A percentile compares a stretch with the other conserved stretches of the same genome.
Conservation (phyloP, 306 rosid genomes). For the Begonia masoniana region DNA sequence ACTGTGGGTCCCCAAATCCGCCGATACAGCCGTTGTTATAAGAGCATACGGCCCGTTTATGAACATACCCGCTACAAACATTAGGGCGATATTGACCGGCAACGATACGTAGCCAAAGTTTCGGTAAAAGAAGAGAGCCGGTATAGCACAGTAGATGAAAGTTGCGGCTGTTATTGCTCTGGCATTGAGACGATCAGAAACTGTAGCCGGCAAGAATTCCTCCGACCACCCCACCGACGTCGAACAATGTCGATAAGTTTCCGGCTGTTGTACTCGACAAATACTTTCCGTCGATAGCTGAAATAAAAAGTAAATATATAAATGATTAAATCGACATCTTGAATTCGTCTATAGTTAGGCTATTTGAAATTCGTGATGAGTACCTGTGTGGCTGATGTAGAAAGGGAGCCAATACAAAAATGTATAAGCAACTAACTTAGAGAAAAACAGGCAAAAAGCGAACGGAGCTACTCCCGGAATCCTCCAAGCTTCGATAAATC, state of each 20-base stretch:
- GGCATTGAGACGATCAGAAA: constrained; percentile 60
- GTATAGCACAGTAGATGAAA: constrained; percentile 92
- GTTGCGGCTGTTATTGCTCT: constrained; percentile 89
- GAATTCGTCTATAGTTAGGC: too few relatives aligned
- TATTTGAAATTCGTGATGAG: too few relatives aligned
- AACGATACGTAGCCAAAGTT: constrained; percentile 62
- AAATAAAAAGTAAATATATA: constrained; percentile 10
- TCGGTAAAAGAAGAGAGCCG: constrained; percentile 69
- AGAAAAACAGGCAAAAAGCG: constrained; percentile 73
- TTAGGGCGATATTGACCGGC: constrained; percentile 30
- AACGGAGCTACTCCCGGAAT: constrained; percentile 95
- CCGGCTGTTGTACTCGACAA: constrained; percentile 65
- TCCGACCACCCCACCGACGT: constrained; percentile 82
- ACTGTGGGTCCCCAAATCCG: constrained; percentile 84
- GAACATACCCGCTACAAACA: constrained; percentile 77
- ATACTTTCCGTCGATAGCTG: constrained; percentile 76
- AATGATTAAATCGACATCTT: neutral
- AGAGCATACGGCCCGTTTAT: constrained; percentile 89
- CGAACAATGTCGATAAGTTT: constrained; percentile 65
- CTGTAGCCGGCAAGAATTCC: constrained; percentile 84
- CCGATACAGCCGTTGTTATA: constrained; percentile 83
- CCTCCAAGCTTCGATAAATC: constrained; percentile 76
- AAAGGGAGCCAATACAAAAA: constrained; percentile 93
- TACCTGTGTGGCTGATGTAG: constrained; percentile 78
- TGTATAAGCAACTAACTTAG: constrained; percentile 84